Conservation (phyloP, 805 yeast genomes). For the Yamadazyma takamatsuzukensis region DNA sequence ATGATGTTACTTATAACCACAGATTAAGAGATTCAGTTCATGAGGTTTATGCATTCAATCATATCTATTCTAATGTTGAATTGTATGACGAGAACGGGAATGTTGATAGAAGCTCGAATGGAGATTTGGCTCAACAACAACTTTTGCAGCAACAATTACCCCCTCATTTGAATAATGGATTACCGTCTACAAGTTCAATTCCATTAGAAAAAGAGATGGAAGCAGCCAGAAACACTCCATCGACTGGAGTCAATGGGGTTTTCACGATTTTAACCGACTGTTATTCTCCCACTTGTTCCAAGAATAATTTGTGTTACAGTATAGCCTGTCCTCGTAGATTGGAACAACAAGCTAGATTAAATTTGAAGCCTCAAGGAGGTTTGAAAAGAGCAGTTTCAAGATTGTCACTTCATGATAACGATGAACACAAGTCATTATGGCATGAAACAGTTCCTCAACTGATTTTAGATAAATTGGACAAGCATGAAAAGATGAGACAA, state of each 20-base stretch:
- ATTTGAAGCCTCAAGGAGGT: slow-evolving; percentile 85
- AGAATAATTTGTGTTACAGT: slow-evolving; percentile 84
- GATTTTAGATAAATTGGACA: slow-evolving; percentile 72
- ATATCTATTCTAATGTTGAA: slow-evolving; percentile 45
- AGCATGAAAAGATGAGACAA: slow-evolving; percentile 85
- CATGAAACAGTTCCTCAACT: slow-evolving; percentile 84
- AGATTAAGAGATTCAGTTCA: slow-evolving; percentile 80
- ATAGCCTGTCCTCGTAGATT: slow-evolving; percentile 94
- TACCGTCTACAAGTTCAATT: slow-evolving; percentile 14
- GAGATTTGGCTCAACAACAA: slow-evolving; percentile 14
- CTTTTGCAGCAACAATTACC: slow-evolving; percentile 17
- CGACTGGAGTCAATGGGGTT: slow-evolving; percentile 73
- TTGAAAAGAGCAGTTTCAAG: slow-evolving; percentile 71
- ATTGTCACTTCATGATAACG: slow-evolving; percentile 61
- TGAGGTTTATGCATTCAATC: slow-evolving; percentile 84
- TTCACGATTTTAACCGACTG: slow-evolving; percentile 91
- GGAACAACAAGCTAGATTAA: slow-evolving; percentile 91
- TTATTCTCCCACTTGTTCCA: slow-evolving; percentile 93
- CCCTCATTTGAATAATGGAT: slow-evolving; percentile 14
- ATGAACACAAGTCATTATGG: slow-evolving; percentile 86
- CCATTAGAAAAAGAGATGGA: slow-evolving; percentile 5
- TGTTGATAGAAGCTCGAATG: slow-evolving; percentile 4
- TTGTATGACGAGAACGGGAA: slow-evolving; percentile 31
- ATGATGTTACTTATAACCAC: slow-evolving; percentile 94
- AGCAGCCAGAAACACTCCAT: slow-evolving; percentile 12